Conservation (phyloP, 139 green algal species). For the Pleodorina starrii region DNA sequence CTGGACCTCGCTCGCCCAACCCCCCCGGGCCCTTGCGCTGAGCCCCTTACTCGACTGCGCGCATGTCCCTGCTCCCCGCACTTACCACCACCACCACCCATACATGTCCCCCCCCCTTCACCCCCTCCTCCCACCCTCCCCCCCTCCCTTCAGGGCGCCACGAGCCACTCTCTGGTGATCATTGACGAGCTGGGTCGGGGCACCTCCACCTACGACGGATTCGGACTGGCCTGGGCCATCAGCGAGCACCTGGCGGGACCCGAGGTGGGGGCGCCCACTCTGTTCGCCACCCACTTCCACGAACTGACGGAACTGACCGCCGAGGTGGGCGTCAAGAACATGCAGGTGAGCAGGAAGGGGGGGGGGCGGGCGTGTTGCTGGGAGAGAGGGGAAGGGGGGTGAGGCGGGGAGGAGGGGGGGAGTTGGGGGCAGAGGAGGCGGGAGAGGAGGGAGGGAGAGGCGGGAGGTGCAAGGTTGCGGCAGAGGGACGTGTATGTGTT, state of each 20-base stretch:
- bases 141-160: constrained; percentile 75
- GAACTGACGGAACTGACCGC: constrained; percentile 92
- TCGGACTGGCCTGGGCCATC: constrained; percentile 98
- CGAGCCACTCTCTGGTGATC: constrained; percentile 88
- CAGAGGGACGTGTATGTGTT: too few relatives aligned
- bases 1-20: too few relatives aligned
- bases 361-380: too few relatives aligned
- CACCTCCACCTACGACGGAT: constrained; percentile 97
- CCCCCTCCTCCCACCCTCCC: neutral
- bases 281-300: constrained; percentile 99
- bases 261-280: constrained; percentile 77
- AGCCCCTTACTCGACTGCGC: too few relatives aligned
- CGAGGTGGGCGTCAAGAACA: constrained; percentile 80
- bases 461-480: too few relatives aligned
- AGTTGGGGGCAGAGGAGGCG: too few relatives aligned
- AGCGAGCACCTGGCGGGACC: constrained; percentile 85
- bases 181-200: constrained; percentile 98
- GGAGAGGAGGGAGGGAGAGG: too few relatives aligned
- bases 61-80: too few relatives aligned
- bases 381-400: neutral
- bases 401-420: neutral
- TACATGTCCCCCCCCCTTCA: too few relatives aligned
- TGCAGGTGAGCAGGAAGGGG: constrained; percentile 73
- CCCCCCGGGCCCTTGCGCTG: too few relatives aligned
- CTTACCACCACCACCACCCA: too few relatives aligned